Conservation (phyloP, 2,329 filamentous ascomycete genomes). For the Diplodia intermedia region DNA sequence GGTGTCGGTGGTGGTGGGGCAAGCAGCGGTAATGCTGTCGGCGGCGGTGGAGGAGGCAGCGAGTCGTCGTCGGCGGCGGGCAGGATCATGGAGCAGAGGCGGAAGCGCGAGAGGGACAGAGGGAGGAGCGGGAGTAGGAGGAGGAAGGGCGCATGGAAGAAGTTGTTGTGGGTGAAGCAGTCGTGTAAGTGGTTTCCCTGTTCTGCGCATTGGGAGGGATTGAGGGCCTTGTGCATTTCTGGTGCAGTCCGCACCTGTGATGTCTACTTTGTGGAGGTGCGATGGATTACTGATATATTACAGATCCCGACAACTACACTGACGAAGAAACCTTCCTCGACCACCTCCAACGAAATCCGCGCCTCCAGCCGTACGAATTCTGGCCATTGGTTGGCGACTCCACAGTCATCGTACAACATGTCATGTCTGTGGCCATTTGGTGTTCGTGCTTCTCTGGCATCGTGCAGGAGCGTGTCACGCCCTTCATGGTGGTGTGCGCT, state of each 20-base stretch:
- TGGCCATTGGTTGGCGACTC: slow-evolving; percentile 96
- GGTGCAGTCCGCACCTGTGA: background rate
- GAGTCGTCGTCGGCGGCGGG: slow-evolving; percentile 38
- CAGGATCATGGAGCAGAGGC: slow-evolving; percentile 43
- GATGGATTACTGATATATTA: background rate
- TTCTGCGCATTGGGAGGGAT: background rate
- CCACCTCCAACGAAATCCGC: slow-evolving; percentile 91
- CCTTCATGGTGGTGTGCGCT: slow-evolving; percentile 86
- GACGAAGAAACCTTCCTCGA: slow-evolving; percentile 97
- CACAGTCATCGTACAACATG: slow-evolving; percentile 95
- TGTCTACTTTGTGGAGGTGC: background rate
- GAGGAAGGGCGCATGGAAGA: slow-evolving; percentile 84
- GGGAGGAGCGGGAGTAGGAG: slow-evolving; percentile 70
- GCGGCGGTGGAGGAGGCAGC: background rate
- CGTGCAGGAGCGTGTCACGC: slow-evolving; percentile 83
- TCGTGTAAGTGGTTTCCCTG: slow-evolving; percentile 66
- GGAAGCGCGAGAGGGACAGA: slow-evolving; percentile 57
- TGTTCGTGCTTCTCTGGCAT: slow-evolving; percentile 93
- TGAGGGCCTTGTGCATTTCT: background rate
- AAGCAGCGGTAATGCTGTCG: background rate
- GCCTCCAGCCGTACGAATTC: slow-evolving; percentile 94
- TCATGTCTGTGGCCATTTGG: slow-evolving; percentile 93
- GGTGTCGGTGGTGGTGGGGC: background rate
- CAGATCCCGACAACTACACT: slow-evolving; percentile 98
- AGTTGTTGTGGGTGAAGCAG: slow-evolving; percentile 97